Conservation (phyloP, 2,329 filamentous ascomycete species). For the Pyricularia sp. region DNA sequence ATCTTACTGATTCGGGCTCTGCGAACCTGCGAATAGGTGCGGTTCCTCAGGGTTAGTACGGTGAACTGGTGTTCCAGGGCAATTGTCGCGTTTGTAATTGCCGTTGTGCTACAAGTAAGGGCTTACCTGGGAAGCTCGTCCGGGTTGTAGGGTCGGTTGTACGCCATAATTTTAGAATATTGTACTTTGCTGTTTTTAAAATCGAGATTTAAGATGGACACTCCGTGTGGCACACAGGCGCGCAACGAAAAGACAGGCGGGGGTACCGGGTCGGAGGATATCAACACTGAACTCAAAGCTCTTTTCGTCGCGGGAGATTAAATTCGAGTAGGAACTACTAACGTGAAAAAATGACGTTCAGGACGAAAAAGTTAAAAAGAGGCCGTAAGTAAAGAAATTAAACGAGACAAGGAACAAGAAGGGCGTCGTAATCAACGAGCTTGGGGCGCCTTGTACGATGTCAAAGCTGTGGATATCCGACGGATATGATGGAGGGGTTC, state of each 20-base stretch:
- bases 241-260: background rate
- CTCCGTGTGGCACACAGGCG: background rate
- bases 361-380: background rate
- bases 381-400: background rate
- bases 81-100: background rate
- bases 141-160: slow-evolving; percentile 85
- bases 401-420: background rate
- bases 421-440: background rate
- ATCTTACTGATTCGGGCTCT: slow-evolving; percentile 32
- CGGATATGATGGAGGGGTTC: slow-evolving; percentile 4
- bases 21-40: slow-evolving; percentile 28
- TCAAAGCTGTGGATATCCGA: slow-evolving; percentile 2
- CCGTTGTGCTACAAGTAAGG: background rate
- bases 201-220: background rate
- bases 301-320: background rate
- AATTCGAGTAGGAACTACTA: background rate
- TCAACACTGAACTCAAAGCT: background rate
- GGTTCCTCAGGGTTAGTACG: background rate
- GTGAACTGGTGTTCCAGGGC: background rate
- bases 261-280: background rate
- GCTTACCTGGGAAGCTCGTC: slow-evolving; percentile 84
- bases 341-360: too few species aligned
- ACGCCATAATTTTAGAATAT: slow-evolving; percentile 53
- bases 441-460: background rate
- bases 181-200: background rate